Evolutionary conservation across 1,139 yeast species (phyloP).

Genomic region (Groenewaldozyma sp.): DNA sequence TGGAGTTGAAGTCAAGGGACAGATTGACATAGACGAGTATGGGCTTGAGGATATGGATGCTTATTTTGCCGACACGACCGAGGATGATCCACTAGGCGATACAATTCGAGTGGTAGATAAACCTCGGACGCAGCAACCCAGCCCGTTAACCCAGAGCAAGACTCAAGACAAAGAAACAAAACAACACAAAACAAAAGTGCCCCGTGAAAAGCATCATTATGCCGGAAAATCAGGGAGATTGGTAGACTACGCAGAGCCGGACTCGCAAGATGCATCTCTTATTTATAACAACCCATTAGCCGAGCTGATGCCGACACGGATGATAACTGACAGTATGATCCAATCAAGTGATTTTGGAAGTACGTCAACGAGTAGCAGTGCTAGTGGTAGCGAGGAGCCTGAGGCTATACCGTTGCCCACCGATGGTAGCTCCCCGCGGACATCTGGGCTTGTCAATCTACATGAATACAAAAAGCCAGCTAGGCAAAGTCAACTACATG

Average conservation of each 20-base stretch:
- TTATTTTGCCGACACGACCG: slow-evolving; percentile 41
- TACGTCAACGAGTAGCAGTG: neutral
- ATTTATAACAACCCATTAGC: too few species aligned
- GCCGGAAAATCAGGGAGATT: neutral
- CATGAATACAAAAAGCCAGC: neutral
- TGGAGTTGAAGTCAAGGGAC: slow-evolving; percentile 44
- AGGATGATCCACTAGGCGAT: neutral
- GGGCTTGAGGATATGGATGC: slow-evolving; percentile 77
- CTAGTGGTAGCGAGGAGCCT: neutral
- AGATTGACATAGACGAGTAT: slow-evolving; percentile 51
- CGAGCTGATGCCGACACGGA: too few species aligned
- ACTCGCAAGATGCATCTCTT: neutral
- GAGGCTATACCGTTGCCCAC: neutral
- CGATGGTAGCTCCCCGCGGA: neutral
- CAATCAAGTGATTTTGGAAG: neutral
- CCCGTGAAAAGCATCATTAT: too few species aligned
- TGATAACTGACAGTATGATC: too few species aligned
- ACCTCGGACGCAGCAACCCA: too few species aligned
- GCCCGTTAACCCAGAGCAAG: neutral
- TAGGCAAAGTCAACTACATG: too few species aligned
- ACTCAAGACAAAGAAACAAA: neutral
- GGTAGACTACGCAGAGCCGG: neutral
- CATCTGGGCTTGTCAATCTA: too few species aligned
- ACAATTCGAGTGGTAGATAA: too few species aligned
- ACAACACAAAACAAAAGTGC: too few species aligned